phyloP scores from a whole-genome alignment of 768 basidiomycete species.

The Rhodosporidiobolus sp. region DNA sequence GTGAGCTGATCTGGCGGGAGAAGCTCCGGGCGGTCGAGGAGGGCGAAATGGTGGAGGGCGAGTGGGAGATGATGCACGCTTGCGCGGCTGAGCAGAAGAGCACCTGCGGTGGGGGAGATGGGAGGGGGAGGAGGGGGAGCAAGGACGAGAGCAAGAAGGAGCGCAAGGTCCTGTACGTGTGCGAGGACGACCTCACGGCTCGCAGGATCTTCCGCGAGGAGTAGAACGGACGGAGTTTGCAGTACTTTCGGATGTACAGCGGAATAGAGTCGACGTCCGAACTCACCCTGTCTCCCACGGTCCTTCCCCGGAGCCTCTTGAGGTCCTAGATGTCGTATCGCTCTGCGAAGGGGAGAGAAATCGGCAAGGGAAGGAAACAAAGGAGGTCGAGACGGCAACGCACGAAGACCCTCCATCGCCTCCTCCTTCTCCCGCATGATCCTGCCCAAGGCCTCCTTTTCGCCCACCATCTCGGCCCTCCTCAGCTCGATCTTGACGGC shows the following conservation, averaged over 20 bases:
- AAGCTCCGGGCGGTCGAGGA: not conserved
- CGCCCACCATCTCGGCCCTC: constrained; percentile 6
- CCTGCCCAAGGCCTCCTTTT: not conserved
- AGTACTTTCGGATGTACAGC: too few species aligned
- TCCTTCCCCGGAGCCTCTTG: too few species aligned
- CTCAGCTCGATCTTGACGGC: not conserved
- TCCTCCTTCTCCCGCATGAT: constrained; percentile 4
- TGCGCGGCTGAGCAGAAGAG: not conserved
- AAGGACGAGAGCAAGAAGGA: not conserved
- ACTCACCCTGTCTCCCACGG: too few species aligned
- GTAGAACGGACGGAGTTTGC: not conserved
- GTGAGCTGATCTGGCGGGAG: constrained; percentile 3
- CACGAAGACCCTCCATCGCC: not conserved
- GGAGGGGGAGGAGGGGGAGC: constrained; percentile 5
- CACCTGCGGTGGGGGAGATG: not conserved
- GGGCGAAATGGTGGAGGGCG: constrained; percentile 5
- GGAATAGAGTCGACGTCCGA: too few species aligned
- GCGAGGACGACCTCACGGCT: constrained; percentile 18
- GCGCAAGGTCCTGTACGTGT: constrained; percentile 3
- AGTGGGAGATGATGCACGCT: constrained; percentile 14
- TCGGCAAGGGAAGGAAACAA: too few species aligned
- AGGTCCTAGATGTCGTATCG: too few species aligned
- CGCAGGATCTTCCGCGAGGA: constrained; percentile 15
- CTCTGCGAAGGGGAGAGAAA: too few species aligned
- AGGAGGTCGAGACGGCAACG: not conserved